These are phyloP conservation scores for Candida sp. DNA, from an alignment of 1,139 yeast genomes.

Conservation along the genomic window DNA sequence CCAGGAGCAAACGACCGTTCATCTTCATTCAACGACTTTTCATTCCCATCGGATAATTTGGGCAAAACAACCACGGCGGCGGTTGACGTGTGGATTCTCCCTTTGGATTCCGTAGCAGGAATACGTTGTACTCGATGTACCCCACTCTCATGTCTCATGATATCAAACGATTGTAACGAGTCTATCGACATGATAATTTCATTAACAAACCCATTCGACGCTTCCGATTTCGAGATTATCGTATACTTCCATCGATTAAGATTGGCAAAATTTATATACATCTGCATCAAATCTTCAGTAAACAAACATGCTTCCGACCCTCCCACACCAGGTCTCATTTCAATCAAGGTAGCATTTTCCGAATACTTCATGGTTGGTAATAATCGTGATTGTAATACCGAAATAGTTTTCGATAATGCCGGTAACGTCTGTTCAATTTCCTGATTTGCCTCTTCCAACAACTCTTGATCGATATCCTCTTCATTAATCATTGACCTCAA, in stretches of 20 bases:
- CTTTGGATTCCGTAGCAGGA: conserved; percentile 91
- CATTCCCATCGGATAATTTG: conserved; percentile 61
- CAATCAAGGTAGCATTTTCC: conserved; percentile 77
- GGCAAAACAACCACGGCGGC: conserved; percentile 96
- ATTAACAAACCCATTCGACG: conserved; percentile 57
- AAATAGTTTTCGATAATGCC: conserved; percentile 29
- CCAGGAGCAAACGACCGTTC: conserved; percentile 81
- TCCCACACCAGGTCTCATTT: conserved; percentile 94
- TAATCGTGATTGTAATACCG: conserved; percentile 51
- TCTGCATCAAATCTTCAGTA: conserved; percentile 70
- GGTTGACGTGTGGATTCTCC: conserved; percentile 93
- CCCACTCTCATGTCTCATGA: conserved; percentile 84
- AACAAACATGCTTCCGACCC: conserved; percentile 92
- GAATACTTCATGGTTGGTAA: conserved; percentile 78
- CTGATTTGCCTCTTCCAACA: conserved; percentile 17
- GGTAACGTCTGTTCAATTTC: conserved; percentile 36
- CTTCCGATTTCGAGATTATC: conserved; percentile 58
- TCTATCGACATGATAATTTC: conserved; percentile 79
- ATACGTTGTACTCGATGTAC: conserved; percentile 95
- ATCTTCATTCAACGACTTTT: conserved; percentile 51
- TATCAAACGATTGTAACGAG: conserved; percentile 72
- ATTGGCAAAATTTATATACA: conserved; percentile 77
- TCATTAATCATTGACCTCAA: conserved; percentile 26
- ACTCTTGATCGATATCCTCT: conserved; percentile 16
- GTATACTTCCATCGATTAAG: conserved; percentile 64